Conservation (phyloP, 1,139 yeast species). For the Yarrowia galli region DNA sequence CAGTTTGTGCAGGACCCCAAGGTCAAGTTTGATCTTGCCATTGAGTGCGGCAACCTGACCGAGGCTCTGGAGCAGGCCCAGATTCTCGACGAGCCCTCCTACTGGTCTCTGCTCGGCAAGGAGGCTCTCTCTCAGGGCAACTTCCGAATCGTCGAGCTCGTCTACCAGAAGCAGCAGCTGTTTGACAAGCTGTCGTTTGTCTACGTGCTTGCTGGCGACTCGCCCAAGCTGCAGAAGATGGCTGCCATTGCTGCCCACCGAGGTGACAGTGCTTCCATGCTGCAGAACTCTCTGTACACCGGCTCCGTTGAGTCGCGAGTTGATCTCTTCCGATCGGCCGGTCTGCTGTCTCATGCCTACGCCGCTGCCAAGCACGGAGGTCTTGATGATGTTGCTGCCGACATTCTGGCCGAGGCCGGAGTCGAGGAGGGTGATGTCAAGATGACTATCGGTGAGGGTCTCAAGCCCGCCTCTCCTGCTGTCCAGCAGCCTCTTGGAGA, state of each 20-base stretch:
- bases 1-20: conserved; percentile 97
- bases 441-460: conserved; percentile 56
- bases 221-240: conserved; percentile 79
- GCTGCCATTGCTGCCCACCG: conserved; percentile 88
- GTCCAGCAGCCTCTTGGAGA: conserved; percentile 58
- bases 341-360: conserved; percentile 88
- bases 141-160: conserved; percentile 81
- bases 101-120: conserved; percentile 83
- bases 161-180: conserved; percentile 83
- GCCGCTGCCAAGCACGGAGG: conserved; percentile 92
- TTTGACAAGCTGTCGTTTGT: conserved; percentile 90
- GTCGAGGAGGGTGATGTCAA: conserved; percentile 68
- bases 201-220: conserved; percentile 84
- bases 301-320: conserved; percentile 81
- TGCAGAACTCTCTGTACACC: conserved; percentile 82
- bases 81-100: conserved; percentile 67
- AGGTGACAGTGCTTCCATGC: conserved; percentile 78
- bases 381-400: conserved; percentile 72
- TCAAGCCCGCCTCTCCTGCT: conserved; percentile 56
- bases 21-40: conserved; percentile 92
- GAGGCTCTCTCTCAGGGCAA: conserved; percentile 94
- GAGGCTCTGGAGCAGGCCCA: conserved; percentile 93
- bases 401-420: conserved; percentile 69
- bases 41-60: conserved; percentile 87
- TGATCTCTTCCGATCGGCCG: conserved; percentile 74